These are phyloP conservation scores for Boletus mariae DNA, from an alignment of 1,284 basidiomycete genomes.

Conservation along the genomic window DNA sequence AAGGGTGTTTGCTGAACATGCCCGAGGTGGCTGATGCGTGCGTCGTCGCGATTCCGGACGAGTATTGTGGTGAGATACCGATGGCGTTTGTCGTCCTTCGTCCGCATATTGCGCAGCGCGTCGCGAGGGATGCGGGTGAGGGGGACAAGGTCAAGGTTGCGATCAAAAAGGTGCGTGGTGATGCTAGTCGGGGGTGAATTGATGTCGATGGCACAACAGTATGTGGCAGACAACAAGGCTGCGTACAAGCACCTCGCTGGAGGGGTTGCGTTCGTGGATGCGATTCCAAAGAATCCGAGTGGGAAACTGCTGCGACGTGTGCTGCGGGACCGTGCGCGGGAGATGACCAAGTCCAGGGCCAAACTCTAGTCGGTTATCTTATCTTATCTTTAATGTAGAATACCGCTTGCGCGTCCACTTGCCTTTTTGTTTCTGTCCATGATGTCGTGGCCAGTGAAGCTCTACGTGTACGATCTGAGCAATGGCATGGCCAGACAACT, in stretches of 20 bases:
- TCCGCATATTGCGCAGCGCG: constrained; percentile 30
- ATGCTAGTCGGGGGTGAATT: background rate
- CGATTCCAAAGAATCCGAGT: constrained; percentile 58
- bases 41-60: constrained; percentile 75
- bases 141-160: constrained; percentile 33
- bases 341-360: constrained; percentile 23
- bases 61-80: constrained; percentile 63
- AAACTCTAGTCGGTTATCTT: constrained; percentile 19
- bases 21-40: constrained; percentile 67
- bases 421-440: background rate
- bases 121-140: constrained; percentile 30
- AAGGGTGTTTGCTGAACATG: constrained; percentile 68
- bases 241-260: constrained; percentile 60
- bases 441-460: constrained; percentile 46
- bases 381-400: background rate
- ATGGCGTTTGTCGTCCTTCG: constrained; percentile 53
- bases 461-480: constrained; percentile 91
- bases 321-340: constrained; percentile 49
- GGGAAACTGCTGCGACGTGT: constrained; percentile 57
- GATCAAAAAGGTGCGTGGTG: constrained; percentile 42
- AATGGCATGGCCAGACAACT: constrained; percentile 78
- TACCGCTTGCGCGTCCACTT: constrained; percentile 14
- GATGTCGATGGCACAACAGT: constrained; percentile 36
- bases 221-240: constrained; percentile 60
- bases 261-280: constrained; percentile 47